A percentile compares a stretch with the other conserved stretches of the same genome.
Conservation (phyloP, 306 rosid species). For the Luffa acutangula region DNA sequence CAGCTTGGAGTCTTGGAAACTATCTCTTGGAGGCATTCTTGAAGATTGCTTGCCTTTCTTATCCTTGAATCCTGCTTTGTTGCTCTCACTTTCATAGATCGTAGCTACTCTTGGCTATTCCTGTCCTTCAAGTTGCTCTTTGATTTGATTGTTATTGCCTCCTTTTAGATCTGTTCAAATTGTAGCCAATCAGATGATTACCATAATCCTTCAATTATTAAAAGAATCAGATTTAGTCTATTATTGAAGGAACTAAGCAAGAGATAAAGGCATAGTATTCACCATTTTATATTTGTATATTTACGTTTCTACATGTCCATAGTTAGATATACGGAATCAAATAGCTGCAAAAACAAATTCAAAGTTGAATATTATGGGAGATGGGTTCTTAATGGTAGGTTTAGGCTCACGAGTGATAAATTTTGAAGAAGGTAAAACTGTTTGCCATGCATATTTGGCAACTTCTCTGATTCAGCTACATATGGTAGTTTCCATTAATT, state of each 20-base stretch:
- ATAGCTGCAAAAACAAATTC: not conserved
- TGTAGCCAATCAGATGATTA: not conserved
- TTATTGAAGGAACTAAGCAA: not conserved
- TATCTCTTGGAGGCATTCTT: too few species aligned
- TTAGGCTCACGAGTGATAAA: not conserved
- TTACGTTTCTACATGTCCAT: not conserved
- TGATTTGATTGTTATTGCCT: not conserved
- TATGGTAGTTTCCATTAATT: not conserved
- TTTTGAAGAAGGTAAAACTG: not conserved
- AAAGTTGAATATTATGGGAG: not conserved
- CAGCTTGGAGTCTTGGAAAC: too few species aligned
- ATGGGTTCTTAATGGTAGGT: not conserved
- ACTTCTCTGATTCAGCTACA: not conserved
- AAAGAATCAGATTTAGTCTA: not conserved
- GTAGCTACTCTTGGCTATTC: not conserved
- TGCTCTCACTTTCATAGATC: not conserved
- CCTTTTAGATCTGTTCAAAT: not conserved
- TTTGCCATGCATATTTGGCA: not conserved
- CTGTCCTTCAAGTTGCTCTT: not conserved
- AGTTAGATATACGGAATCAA: not conserved
- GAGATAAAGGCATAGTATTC: not conserved
- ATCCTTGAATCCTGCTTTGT: not conserved
- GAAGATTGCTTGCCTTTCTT: not conserved
- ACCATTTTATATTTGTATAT: not conserved
- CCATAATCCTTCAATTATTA: not conserved